Conservation (phyloP, 140 eudicot species). For the Ambrosia hybrid region DNA sequence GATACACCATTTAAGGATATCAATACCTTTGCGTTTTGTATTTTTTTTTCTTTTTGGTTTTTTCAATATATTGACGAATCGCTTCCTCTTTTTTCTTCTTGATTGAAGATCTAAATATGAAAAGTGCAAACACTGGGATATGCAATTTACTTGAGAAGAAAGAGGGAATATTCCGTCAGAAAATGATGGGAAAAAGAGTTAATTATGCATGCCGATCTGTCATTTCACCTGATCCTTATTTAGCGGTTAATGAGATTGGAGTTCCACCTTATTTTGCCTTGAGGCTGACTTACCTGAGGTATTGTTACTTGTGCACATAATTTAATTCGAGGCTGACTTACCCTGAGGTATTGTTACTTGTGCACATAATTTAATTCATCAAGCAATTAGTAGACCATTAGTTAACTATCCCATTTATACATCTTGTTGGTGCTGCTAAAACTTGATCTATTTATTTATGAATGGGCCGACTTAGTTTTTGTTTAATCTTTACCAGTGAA, state of each 20-base stretch:
- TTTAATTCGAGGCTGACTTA: too few relatives aligned
- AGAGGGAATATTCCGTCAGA: slow-evolving; percentile 96
- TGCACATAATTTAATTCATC: background rate
- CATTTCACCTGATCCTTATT: slow-evolving; percentile 95
- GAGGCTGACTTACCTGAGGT: slow-evolving; percentile 85
- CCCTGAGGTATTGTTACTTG: slow-evolving; percentile 69
- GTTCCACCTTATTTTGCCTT: slow-evolving; percentile 93
- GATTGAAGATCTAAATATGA: slow-evolving; percentile 53
- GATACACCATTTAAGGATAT: too few relatives aligned
- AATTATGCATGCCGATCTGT: slow-evolving; percentile 94
- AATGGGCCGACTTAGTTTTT: background rate
- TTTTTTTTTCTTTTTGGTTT: background rate
- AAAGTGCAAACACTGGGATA: slow-evolving; percentile 60
- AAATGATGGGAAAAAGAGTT: slow-evolving; percentile 99
- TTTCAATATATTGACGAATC: slow-evolving; percentile 12
- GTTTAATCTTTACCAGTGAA: background rate
- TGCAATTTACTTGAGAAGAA: slow-evolving; percentile 92
- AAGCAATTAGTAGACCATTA: background rate
- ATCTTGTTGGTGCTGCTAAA: background rate
- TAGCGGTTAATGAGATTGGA: slow-evolving; percentile 96
- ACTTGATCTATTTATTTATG: background rate
- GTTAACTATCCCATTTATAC: background rate
- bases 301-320: too few relatives aligned
- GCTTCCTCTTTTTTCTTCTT: slow-evolving; percentile 10
- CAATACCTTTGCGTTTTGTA: too few relatives aligned